These are phyloP conservation scores for Terana coerulea DNA, from an alignment of 768 basidiomycete genomes.

Conservation along the genomic window DNA sequence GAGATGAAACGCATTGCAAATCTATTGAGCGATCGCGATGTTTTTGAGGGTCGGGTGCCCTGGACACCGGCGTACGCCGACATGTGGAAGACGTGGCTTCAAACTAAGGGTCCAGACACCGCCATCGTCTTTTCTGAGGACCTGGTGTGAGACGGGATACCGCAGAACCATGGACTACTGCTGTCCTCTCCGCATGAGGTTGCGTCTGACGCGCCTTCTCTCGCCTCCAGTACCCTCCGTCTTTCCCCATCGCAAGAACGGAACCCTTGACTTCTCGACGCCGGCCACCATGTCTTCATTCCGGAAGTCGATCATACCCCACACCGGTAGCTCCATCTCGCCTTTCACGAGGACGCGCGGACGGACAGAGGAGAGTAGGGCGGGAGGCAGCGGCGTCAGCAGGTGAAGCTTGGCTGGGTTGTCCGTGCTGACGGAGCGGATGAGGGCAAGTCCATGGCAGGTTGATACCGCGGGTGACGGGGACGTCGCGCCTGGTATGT, in stretches of 20 bases:
- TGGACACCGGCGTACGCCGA: conserved; percentile 28
- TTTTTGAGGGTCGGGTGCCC: conserved; percentile 23
- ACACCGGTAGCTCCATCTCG: conserved; percentile 82
- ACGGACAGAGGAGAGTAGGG: conserved; percentile 32
- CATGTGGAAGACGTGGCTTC: conserved; percentile 39
- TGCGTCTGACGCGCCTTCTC: conserved; percentile 70
- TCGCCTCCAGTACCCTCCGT: conserved; percentile 70
- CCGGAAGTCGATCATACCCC: conserved; percentile 80
- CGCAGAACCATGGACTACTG: conserved; percentile 38
- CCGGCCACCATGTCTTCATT: conserved; percentile 45
- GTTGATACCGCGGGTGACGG: conserved; percentile 59
- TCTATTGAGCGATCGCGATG: conserved; percentile 34
- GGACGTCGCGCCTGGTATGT: conserved; percentile 48
- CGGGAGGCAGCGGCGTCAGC: conserved; percentile 70
- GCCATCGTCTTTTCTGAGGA: conserved; percentile 30
- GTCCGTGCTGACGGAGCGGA: conserved; percentile 59
- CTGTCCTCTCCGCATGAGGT: conserved; percentile 83
- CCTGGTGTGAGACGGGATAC: not conserved
- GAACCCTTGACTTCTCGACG: conserved; percentile 50
- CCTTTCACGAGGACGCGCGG: conserved; percentile 70
- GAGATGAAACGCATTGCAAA: conserved; percentile 41
- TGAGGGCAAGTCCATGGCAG: conserved; percentile 74
- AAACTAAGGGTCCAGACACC: conserved; percentile 30
- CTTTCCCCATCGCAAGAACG: conserved; percentile 80
- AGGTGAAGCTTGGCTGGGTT: conserved; percentile 60